Percentiles rank a stretch among this genome's conserved stretches.
These are phyloP conservation scores for Fusarium siculi DNA, from an alignment of 2,329 filamentous ascomycete species.

Conservation along the genomic window DNA sequence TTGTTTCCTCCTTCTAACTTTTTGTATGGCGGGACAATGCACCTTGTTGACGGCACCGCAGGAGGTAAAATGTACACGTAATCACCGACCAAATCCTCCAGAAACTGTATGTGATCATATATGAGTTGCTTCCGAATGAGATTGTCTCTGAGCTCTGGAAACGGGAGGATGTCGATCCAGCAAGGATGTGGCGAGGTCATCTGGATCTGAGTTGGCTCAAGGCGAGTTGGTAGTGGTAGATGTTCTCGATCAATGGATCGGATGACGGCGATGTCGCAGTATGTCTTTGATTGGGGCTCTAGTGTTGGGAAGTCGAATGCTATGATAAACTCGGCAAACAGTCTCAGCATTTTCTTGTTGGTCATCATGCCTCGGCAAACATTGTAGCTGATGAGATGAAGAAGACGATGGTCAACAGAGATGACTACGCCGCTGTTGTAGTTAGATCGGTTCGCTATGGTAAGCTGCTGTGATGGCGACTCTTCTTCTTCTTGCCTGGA, in stretches of 20 bases:
- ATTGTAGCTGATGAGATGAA: constrained; percentile 26
- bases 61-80: neutral
- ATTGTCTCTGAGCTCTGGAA: constrained; percentile 27
- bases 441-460: fast-evolving
- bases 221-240: constrained; percentile 6
- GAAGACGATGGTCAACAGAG: constrained; percentile 12
- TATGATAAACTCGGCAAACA: neutral
- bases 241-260: neutral
- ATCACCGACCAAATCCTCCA: constrained; percentile 16
- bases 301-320: neutral
- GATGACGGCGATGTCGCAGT: neutral
- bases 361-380: constrained; percentile 17
- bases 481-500: neutral
- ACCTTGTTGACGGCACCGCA: neutral
- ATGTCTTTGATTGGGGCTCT: neutral
- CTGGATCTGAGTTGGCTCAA: constrained; percentile 30
- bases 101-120: constrained; percentile 22
- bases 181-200: constrained; percentile 27
- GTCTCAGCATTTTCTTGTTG: constrained; percentile 14
- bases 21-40: neutral
- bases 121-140: constrained; percentile 10
- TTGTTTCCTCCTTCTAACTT: neutral
- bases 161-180: constrained; percentile 30
- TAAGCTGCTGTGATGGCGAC: no score
- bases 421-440: neutral